Conservation (phyloP, 2,329 filamentous ascomycete genomes). For the Cercospora zeae-maydis region DNA sequence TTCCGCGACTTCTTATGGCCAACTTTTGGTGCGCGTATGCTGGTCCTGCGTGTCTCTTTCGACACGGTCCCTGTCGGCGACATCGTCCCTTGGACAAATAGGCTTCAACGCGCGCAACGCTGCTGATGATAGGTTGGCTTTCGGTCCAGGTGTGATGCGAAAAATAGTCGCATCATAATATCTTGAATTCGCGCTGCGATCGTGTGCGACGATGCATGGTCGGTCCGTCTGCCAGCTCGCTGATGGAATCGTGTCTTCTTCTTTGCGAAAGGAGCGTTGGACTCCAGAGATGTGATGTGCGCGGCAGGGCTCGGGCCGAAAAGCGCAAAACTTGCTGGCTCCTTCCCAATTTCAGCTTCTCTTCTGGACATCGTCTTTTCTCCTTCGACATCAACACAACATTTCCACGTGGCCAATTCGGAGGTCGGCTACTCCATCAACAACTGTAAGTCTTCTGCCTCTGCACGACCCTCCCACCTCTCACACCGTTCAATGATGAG, state of each 20-base stretch:
- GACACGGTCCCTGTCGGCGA: conserved; percentile 13
- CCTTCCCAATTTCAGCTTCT: neutral
- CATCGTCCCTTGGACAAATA: conserved; percentile 6
- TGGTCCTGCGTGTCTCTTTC: conserved; percentile 15
- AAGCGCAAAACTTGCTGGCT: neutral
- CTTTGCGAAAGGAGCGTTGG: conserved; percentile 1
- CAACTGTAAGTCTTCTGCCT: neutral
- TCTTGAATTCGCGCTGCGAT: neutral
- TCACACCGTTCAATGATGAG: conserved; percentile 3
- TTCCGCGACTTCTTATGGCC: conserved; percentile 53
- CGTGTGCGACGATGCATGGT: conserved; percentile 2
- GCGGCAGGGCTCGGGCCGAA: neutral
- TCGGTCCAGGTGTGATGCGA: neutral
- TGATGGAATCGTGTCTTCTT: conserved; percentile 2
- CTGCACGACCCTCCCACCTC: neutral
- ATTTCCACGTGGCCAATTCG: neutral
- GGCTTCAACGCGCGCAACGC: conserved; percentile 6
- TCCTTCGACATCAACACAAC: neutral
- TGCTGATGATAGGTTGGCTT: neutral
- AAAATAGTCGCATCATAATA: neutral
- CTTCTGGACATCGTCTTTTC: neutral
- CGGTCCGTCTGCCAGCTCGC: neutral
- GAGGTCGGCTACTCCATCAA: no score
- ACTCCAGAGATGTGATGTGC: neutral
- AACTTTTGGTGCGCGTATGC: conserved; percentile 26